These are phyloP conservation scores for Colletotrichum incanum DNA, from an alignment of 2,329 filamentous ascomycete species.

Conservation along the genomic window DNA sequence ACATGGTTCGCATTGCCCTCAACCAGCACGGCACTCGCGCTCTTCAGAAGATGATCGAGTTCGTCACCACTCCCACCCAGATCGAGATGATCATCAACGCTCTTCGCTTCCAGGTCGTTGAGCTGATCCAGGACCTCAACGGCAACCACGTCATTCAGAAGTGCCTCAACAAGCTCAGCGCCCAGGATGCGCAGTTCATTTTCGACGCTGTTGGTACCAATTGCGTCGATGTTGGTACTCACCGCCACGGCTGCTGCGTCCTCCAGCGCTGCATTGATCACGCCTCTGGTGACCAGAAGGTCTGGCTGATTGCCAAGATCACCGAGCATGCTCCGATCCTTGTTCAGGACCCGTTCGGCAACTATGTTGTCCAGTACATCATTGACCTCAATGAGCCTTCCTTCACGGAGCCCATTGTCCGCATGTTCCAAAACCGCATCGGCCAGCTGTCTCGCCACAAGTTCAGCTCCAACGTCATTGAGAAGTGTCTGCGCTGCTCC, in stretches of 20 bases:
- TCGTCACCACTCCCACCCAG: conserved; percentile 88
- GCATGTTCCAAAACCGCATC: conserved; percentile 82
- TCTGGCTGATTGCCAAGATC: conserved; percentile 88
- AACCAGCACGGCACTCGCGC: conserved; percentile 98
- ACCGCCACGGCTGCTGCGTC: conserved; percentile 97
- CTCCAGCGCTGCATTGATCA: conserved; percentile 99
- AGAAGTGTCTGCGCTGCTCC: conserved; percentile 93
- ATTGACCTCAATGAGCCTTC: conserved; percentile 89
- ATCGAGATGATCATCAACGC: conserved; percentile 90
- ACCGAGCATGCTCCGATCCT: conserved; percentile 89
- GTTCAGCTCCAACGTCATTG: conserved; percentile 99
- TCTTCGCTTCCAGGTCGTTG: conserved; percentile 86
- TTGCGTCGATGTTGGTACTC: conserved; percentile 93
- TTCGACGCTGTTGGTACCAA: conserved; percentile 92
- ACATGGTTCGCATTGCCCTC: conserved; percentile 93
- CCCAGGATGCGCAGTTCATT: conserved; percentile 93
- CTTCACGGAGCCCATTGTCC: conserved; percentile 92
- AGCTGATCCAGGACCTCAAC: conserved; percentile 96
- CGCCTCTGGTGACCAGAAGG: conserved; percentile 90
- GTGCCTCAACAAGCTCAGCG: conserved; percentile 93
- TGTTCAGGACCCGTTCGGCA: conserved; percentile 97
- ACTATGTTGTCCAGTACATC: conserved; percentile 99
- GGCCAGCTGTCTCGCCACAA: conserved; percentile 90
- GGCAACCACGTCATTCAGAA: conserved; percentile 99
- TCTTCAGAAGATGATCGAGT: conserved; percentile 99